Percentiles rank a stretch among this genome's conserved stretches.
Evolutionary conservation across 164 flowering plant genomes (phyloP).

Genomic region (Dillenia suffruticosa): DNA sequence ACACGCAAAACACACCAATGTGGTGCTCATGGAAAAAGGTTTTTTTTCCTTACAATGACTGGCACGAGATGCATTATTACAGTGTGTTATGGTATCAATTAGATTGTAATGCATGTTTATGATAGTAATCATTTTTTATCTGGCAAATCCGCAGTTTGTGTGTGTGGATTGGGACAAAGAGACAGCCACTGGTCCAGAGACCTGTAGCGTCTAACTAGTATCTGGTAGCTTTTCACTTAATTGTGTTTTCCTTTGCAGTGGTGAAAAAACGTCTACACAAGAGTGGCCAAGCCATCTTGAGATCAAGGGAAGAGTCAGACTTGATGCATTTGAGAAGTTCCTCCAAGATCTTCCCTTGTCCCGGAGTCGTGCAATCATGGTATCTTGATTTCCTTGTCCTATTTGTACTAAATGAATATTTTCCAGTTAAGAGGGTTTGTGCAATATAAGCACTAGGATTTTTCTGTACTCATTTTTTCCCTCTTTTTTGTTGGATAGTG

Average conservation of each 20-base stretch:
- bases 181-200: neutral
- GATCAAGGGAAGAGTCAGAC: slow-evolving; percentile 91
- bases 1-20: no score
- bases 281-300: slow-evolving; percentile 79
- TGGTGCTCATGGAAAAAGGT: no score
- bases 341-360: slow-evolving; percentile 85
- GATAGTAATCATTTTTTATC: no score
- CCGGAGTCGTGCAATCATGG: slow-evolving; percentile 96
- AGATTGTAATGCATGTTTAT: no score
- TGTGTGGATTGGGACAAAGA: no score
- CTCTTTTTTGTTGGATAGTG: no score
- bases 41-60: no score
- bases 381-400: slow-evolving; percentile 25
- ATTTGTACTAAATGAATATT: slow-evolving; percentile 5
- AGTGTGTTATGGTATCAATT: no score
- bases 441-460: no score
- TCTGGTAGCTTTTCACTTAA: neutral
- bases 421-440: neutral
- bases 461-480: no score
- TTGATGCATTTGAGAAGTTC: slow-evolving; percentile 89
- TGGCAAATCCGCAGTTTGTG: no score
- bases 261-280: slow-evolving; percentile 69
- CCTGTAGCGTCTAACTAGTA: neutral
- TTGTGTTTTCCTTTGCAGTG: slow-evolving; percentile 44
- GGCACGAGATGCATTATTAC: no score